Base-by-base conservation (phyloP, 768 basidiomycete genomes). In the Mycena capillaripes region DNA sequence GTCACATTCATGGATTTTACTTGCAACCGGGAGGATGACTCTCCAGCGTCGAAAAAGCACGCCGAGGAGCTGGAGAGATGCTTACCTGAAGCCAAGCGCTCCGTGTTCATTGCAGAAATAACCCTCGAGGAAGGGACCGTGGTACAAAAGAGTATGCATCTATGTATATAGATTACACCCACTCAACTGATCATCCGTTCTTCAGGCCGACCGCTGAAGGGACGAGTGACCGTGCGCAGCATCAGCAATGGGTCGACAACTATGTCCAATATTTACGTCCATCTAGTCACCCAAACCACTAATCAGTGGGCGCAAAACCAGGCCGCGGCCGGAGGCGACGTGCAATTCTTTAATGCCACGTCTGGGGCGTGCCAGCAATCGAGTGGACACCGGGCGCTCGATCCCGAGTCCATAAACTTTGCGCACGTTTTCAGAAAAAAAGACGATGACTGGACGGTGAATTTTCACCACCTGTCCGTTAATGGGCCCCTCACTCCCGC, bases 261-360 rank as follows among this genome's bases (percentile, higher is more conserved):
- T 16, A 63, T 70, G 69, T 64, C 69, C 19, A 2, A 40, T 16
- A 40, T 70, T 27, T 55, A 19, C 11, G n/a, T 70, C 52, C 23
- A 21, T 44, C 40, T 70, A 19, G 4, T 0, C 21, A 42, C 53
- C 27, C 17, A 29, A 3, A 11, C 16, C 5, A 34, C n/a, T 14
- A 25, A 58, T 9, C 62, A 32, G 40, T 71, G 64, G 64, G 70
- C 70, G 38, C 46, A 59, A 21, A 14, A 27, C 12, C 63, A 52
- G 19, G 64, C 63, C 11, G 34, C 21, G 14, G 30, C 32, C 8
- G 64, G 56, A 14, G 64, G 63, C 19, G 70, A 71, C 21, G 2
- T 23, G 1, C 12, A 17, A 17, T 71, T 64, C 46, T 36, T 23
- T 16, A 30, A 42, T 21, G 38, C 27, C 52, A 65, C 52, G 2